Percentiles rank a stretch among this genome's conserved stretches.
Evolutionary conservation across 2,329 filamentous ascomycete genomes (phyloP).

Genomic region (Escovopsis sp.): DNA sequence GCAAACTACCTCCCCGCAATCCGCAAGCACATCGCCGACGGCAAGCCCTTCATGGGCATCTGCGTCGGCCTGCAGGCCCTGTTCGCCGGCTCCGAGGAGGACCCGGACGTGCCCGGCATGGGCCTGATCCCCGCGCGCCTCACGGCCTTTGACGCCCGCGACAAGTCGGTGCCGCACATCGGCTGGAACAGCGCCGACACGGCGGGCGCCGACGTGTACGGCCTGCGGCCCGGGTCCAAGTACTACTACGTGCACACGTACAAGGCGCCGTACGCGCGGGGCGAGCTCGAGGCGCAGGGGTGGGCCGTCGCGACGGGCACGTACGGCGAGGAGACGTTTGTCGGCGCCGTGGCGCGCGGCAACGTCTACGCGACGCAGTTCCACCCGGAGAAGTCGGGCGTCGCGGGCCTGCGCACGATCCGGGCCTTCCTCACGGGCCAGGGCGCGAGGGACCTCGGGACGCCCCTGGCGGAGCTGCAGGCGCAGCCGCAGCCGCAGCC

Average conservation of each 20-base stretch:
- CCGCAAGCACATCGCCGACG: conserved; percentile 64
- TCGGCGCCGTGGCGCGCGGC: conserved; percentile 73
- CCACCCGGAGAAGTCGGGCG: conserved; percentile 93
- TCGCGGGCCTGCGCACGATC: conserved; percentile 70
- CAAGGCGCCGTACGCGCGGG: conserved; percentile 52
- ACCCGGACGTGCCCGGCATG: conserved; percentile 55
- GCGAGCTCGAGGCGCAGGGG: conserved; percentile 59
- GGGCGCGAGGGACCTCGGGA: conserved; percentile 35
- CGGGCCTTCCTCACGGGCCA: conserved; percentile 73
- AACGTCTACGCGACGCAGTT: conserved; percentile 92
- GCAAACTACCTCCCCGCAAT: conserved; percentile 79
- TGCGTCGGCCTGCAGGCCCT: conserved; percentile 89
- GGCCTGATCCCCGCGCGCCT: conserved; percentile 59
- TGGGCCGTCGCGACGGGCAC: conserved; percentile 86
- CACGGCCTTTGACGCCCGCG: conserved; percentile 57
- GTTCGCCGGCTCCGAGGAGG: conserved; percentile 75
- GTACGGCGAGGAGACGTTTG: conserved; percentile 80
- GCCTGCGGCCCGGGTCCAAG: conserved; percentile 66
- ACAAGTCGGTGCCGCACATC: conserved; percentile 95
- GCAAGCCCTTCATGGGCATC: conserved; percentile 97
- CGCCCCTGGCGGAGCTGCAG: neutral
- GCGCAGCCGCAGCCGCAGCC: no score
- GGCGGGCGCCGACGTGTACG: conserved; percentile 48
- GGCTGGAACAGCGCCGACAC: conserved; percentile 90
- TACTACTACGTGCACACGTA: conserved; percentile 99